phyloP scores from a whole-genome alignment of 73 alveolate species.

The Breviolum minutum region DNA sequence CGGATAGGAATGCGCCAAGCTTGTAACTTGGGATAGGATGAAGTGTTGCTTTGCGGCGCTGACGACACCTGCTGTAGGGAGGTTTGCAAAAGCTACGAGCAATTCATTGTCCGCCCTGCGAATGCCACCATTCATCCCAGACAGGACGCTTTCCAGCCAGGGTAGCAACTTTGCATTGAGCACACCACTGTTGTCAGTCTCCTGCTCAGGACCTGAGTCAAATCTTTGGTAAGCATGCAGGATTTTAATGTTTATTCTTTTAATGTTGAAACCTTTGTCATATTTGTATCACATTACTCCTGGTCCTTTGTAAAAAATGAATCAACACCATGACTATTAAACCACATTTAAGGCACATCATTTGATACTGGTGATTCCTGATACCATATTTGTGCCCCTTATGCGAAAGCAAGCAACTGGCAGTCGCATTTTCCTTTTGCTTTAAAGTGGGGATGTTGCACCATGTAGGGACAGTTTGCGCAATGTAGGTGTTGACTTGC shows the following conservation, averaged over 20 bases:
- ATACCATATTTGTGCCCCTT: too few relatives aligned
- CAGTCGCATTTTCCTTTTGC: conserved; percentile 10
- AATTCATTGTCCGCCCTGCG: background rate
- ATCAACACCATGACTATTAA: background rate
- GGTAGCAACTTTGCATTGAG: conserved; percentile 2
- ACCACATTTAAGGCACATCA: background rate
- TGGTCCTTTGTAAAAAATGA: too few relatives aligned
- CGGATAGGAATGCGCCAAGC: background rate
- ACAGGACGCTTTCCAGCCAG: background rate
- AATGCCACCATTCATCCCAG: background rate
- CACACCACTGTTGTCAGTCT: background rate
- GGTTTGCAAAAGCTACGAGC: background rate
- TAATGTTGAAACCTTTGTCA: too few relatives aligned
- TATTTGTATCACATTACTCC: too few relatives aligned
- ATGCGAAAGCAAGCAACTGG: background rate
- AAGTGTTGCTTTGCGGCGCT: background rate
- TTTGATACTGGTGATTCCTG: too few relatives aligned
- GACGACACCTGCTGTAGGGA: background rate
- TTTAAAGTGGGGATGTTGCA: background rate
- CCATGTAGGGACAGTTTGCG: background rate
- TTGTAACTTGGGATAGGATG: background rate
- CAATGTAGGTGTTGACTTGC: background rate
- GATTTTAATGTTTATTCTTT: background rate
- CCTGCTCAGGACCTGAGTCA: background rate
- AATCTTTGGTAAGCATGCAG: too few relatives aligned